phyloP scores from a whole-genome alignment of 106 monocot species.

The Agapanthus africanus region DNA sequence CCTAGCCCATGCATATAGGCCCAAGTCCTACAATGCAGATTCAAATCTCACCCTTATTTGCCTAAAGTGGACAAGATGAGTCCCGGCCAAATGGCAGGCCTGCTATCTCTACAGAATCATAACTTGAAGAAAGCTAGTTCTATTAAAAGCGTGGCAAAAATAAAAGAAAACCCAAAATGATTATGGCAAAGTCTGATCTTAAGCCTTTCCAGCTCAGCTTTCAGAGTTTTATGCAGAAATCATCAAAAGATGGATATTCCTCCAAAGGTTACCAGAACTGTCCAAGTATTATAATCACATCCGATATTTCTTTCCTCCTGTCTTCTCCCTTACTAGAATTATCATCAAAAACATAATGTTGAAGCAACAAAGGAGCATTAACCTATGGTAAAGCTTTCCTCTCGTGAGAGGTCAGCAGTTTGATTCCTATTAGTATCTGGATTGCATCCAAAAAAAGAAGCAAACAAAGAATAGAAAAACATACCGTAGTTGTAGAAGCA shows the following conservation, averaged over 20 bases:
- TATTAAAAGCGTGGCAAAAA: neutral
- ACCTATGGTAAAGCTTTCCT: too few relatives aligned
- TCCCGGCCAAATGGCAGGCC: neutral
- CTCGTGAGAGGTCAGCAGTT: too few relatives aligned
- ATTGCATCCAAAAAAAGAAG: too few relatives aligned
- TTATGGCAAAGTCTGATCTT: neutral
- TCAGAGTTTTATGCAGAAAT: neutral
- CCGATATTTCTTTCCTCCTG: neutral
- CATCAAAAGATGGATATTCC: neutral
- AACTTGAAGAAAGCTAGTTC: neutral
- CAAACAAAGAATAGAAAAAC: too few relatives aligned
- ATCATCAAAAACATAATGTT: too few relatives aligned
- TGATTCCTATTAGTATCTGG: too few relatives aligned
- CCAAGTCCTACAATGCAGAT: neutral
- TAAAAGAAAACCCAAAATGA: neutral
- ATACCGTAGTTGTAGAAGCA: neutral
- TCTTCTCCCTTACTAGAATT: neutral
- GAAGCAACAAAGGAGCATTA: too few relatives aligned
- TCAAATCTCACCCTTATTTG: neutral
- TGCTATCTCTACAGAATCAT: neutral
- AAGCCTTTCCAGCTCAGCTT: neutral
- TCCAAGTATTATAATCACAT: neutral
- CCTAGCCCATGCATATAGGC: neutral
- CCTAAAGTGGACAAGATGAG: neutral
- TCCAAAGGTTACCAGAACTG: neutral